Percentiles rank a stretch among this genome's conserved stretches.
phyloP scores from a whole-genome alignment of 352 stramenopile species.

The Pythium scleroteichum region DNA sequence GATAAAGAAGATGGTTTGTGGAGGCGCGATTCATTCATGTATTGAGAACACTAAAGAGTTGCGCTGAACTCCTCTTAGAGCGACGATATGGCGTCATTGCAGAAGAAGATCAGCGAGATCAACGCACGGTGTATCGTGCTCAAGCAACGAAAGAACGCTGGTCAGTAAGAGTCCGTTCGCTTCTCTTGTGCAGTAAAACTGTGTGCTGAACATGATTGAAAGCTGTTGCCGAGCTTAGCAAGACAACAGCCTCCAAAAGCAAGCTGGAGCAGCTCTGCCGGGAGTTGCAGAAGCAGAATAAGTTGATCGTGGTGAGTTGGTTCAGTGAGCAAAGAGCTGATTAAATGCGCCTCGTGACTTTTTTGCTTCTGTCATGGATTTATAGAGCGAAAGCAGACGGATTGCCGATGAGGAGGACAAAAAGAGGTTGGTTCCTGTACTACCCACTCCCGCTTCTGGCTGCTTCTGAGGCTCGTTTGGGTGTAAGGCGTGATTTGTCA shows the following conservation, averaged over 20 bases:
- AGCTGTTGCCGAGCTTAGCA: conserved; percentile 66
- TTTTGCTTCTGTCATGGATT: background rate
- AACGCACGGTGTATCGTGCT: conserved; percentile 80
- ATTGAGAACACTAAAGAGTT: background rate
- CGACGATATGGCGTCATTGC: conserved; percentile 57
- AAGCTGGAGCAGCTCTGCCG: conserved; percentile 87
- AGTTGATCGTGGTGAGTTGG: conserved; percentile 66
- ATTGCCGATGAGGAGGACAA: conserved; percentile 85
- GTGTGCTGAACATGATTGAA: no score
- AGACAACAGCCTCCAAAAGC: conserved; percentile 60
- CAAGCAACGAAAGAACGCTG: conserved; percentile 68
- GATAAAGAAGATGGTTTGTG: conserved; percentile 46
- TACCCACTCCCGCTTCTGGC: no score
- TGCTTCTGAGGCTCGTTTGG: background rate
- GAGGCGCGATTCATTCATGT: background rate
- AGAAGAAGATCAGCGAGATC: conserved; percentile 83
- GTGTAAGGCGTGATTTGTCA: conserved; percentile 62
- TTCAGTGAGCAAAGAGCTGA: no score
- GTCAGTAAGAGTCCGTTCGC: conserved; percentile 18
- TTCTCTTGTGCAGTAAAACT: background rate
- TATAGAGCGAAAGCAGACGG: conserved; percentile 63
- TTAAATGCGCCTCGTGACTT: no score
- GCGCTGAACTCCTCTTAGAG: conserved; percentile 28
- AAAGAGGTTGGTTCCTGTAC: conserved; percentile 46
- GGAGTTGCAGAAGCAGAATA: conserved; percentile 88